These are phyloP conservation scores for Rhizopogon vesiculosus DNA, from an alignment of 768 basidiomycete genomes.

Conservation along the genomic window DNA sequence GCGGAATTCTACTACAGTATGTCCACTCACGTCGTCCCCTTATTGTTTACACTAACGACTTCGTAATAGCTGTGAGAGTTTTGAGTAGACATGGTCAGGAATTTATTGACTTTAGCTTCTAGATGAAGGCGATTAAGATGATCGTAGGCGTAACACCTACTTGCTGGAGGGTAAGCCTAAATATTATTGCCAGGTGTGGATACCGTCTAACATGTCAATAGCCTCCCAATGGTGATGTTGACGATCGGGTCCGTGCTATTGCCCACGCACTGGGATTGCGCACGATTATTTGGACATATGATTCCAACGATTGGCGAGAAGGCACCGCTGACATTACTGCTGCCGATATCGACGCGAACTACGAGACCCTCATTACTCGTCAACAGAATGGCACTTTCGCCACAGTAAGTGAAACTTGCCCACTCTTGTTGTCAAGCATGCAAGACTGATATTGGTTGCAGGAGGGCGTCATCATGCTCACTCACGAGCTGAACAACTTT, in stretches of 20 bases:
- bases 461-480: conserved; percentile 49
- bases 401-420: conserved; percentile 21
- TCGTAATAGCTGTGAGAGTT: conserved; percentile 18
- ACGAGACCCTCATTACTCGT: conserved; percentile 45
- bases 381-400: conserved; percentile 39
- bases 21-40: conserved; percentile 10
- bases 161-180: conserved; percentile 48
- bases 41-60: neutral
- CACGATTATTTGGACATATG: conserved; percentile 71
- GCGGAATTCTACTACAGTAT: conserved; percentile 75
- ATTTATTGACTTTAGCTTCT: neutral
- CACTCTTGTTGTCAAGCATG: too few species aligned
- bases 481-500: conserved; percentile 56
- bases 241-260: conserved; percentile 73
- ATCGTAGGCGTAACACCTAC: conserved; percentile 52
- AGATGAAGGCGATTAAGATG: conserved; percentile 52
- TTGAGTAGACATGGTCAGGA: neutral
- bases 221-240: conserved; percentile 67
- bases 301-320: conserved; percentile 72
- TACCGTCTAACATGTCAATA: conserved; percentile 12
- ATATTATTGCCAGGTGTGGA: neutral
- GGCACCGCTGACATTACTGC: conserved; percentile 40
- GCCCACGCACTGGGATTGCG: conserved; percentile 61
- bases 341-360: conserved; percentile 47
- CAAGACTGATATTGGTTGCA: conserved; percentile 11